Base-by-base conservation (phyloP, 2,329 filamentous ascomycete species). In the Dactylella cylindrospora region DNA sequence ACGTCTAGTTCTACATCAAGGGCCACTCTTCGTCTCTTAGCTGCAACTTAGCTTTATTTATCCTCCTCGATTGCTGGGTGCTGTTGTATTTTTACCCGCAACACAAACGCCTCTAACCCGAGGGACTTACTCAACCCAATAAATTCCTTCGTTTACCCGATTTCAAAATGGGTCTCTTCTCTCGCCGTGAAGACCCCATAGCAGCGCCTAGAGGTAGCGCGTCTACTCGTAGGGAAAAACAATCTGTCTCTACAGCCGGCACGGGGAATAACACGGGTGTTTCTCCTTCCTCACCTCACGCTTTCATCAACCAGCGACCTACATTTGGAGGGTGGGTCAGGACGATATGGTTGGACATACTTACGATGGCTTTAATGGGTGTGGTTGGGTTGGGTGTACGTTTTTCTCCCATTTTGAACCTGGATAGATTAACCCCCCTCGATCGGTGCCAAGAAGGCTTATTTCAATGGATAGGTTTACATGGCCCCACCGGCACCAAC, bases 261-360 rank as follows among this genome's bases (percentile, higher is more conserved):
- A 54, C 57, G 6, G 36, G 26, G 17, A 47, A 46, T 29, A 23
- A 35, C 20, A 50, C 46, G 2, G 57, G 57, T 12, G 57, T 53
- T 8, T 35, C 49, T 7, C 43, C 49, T 2, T 28, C 57, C 13
- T 62, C 57, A 15, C 57, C 57, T 19, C 50, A 64, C 28, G 59
- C 59, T 3, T 64, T 64, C 50, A 79, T 81, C 76, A 74, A 74
- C 1, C 73, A 70, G 2, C 74, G 78, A 8, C 84, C 84, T 2
- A 78, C 74, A 1, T 85, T 88, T 66, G 83, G 84, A 2, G 82
- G 85, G 69, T 88, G 84, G 84, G 70, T 86, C 65, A 85, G 84
- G 71, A 76, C 76, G 6, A 84, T 82, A 3, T 83, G 80, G 77
- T 72, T 86, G 9, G 85, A 88, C 68, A 78, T 88, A 46, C 45